These are phyloP conservation scores for Stephania cephalantha DNA, from an alignment of 164 flowering plant genomes.

Conservation along the genomic window DNA sequence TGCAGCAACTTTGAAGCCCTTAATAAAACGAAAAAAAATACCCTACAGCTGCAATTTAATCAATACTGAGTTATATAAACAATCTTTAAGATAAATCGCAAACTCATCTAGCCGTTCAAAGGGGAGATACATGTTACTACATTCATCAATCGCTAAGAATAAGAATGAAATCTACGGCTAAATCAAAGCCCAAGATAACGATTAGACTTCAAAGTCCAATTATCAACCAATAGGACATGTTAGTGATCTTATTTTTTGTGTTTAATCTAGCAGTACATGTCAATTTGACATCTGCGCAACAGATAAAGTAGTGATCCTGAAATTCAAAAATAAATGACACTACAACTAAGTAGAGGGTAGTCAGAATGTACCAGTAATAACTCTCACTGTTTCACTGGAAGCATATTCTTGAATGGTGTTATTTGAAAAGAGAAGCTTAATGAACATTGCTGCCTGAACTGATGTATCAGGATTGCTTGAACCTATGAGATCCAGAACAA, in stretches of 20 bases:
- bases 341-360: neutral
- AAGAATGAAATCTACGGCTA: too few species aligned
- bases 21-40: neutral
- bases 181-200: too few species aligned
- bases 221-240: neutral
- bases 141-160: neutral
- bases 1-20: neutral
- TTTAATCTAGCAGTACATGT: neutral
- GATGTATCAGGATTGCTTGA: conserved; percentile 92
- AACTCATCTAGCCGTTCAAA: neutral
- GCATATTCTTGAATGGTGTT: conserved; percentile 98
- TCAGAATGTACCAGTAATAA: conserved; percentile 72
- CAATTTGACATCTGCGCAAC: neutral
- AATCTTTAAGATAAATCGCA: neutral
- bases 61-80: neutral
- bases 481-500: conserved; percentile 83
- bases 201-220: neutral
- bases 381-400: conserved; percentile 92
- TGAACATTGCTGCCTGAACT: conserved; percentile 93
- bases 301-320: neutral
- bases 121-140: neutral
- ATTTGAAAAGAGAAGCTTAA: conserved; percentile 90
- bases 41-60: neutral
- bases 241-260: neutral
- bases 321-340: neutral